Conservation (phyloP, 176 grass and related monocot genomes). For the barley (Hordeum vulgare) region MorexV3_pseudomolecules_assembly NC_058520.1:550118018-550118517, state of each 20-base stretch:
- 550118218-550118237: neutral
- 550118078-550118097: slow-evolving; percentile 61
- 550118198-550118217: neutral
- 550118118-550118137: slow-evolving; percentile 32
- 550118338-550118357: neutral
- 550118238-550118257: neutral
- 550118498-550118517: neutral
- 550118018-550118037: slow-evolving; percentile 51
- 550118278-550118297: neutral
- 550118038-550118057: slow-evolving; percentile 59
- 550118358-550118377: neutral
- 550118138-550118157: neutral
- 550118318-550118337: neutral
- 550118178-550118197: neutral
- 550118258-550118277: neutral
- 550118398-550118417: neutral
- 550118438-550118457: neutral
- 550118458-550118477: neutral
- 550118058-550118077: slow-evolving; percentile 58
- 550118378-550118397: neutral
- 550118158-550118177: neutral
- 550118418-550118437: neutral
- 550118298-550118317: neutral
- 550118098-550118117: slow-evolving; percentile 48
- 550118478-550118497: neutral